Conservation (phyloP, 2,329 filamentous ascomycete genomes). For the Bipolaris victoriae region DNA sequence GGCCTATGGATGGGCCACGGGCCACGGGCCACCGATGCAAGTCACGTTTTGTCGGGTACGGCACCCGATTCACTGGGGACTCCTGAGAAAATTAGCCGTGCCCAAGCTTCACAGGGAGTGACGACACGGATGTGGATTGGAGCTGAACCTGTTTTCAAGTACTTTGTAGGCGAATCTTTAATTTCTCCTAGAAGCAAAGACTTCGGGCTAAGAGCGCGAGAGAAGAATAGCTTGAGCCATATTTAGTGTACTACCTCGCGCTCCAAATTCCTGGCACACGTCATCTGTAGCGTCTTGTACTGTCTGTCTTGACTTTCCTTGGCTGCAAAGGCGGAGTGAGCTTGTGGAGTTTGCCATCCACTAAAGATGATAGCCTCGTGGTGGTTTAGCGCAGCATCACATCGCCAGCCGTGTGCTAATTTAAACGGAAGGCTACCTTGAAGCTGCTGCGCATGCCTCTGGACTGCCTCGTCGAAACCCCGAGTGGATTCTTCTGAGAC, state of each 20-base stretch:
- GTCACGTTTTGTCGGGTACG: conserved; percentile 2
- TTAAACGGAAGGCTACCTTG: conserved; percentile 22
- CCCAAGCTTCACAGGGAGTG: neutral
- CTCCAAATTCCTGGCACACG: conserved; percentile 32
- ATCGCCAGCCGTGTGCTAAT: conserved; percentile 33
- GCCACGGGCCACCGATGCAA: neutral
- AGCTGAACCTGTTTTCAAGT: neutral
- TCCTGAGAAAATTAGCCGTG: neutral
- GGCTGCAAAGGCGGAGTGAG: conserved; percentile 21
- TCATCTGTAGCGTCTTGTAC: conserved; percentile 23
- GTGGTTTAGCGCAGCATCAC: conserved; percentile 28
- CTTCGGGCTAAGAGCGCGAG: neutral
- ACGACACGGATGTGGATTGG: no score
- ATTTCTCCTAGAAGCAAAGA: neutral
- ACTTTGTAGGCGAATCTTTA: neutral
- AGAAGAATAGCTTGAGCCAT: neutral
- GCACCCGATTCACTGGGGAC: neutral
- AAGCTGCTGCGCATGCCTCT: conserved; percentile 23
- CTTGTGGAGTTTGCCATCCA: conserved; percentile 27
- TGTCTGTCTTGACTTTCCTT: conserved; percentile 11
- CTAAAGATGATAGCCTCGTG: conserved; percentile 34
- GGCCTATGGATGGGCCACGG: neutral
- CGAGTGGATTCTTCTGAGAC: conserved; percentile 20
- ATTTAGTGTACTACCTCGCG: conserved; percentile 6
- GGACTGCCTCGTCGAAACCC: conserved; percentile 19